Evolutionary conservation across 306 rosid genomes (phyloP), one percentile per base, ranked within the genome.

Genomic region (Rosa lucieae): DNA sequence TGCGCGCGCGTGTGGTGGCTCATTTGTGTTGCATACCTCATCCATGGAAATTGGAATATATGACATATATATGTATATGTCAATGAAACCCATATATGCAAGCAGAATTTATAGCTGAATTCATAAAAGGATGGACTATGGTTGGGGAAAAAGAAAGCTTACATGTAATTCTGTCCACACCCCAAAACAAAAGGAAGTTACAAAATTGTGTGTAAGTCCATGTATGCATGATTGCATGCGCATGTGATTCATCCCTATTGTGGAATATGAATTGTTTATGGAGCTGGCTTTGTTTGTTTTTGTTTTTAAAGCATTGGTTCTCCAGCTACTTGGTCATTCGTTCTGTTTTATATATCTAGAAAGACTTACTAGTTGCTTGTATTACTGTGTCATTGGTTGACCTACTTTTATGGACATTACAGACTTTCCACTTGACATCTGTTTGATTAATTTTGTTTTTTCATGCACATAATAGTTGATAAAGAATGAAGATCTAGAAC

Each of bases 401-500:
- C 37, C 32, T 53, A 53, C n/a, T 73, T 58, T 12, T 58, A 7
- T 35, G 23, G 13, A 56, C 47, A 20, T 5, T n/a, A 23, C 37
- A 32, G 69, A 46, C 43, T 56, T 17, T 21, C 9, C 35, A 53
- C 62, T 37, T 68, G 21, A 18, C 77, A 49, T 67, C 40, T 49
- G 78, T 78, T 79, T 48, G 65, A 77, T 72, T 67, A 10, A 61
- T 21, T 7, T 82, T 83, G 72, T 49, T 86, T 83, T 77, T 86
- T 83, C 58, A 62, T 87, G 70, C 78, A 40, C 82, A 32, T 83
- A 53, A 68, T 88, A 94, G 98, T 82, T 87, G 81, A 94, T 94
- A 86, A 89, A 78, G 82, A 90, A 94, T 75, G 92, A 92, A 77
- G 98, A 94, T 88, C 98, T 94, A 75, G 98, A 94, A 84, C 97